phyloP scores from a whole-genome alignment of 139 green algal species.

The Chlamydomonas eustigma region DNA sequence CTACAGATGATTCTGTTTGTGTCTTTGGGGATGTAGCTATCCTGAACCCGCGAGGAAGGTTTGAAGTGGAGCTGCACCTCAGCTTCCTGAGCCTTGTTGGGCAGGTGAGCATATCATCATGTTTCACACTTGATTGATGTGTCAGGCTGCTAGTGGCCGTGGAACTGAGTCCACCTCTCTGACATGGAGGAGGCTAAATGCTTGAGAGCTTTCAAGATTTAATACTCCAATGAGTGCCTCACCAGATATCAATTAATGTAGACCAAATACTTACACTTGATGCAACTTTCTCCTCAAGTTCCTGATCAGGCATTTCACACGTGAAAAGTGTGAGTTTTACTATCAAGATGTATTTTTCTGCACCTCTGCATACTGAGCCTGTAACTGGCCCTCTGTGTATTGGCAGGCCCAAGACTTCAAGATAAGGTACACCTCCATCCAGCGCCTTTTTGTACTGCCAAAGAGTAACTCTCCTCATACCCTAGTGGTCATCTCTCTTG shows the following conservation, averaged over 20 bases:
- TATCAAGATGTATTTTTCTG: too few relatives aligned
- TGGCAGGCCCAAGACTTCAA: slow-evolving; percentile 79
- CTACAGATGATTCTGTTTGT: slow-evolving; percentile 60
- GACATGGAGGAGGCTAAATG: too few relatives aligned
- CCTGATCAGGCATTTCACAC: too few relatives aligned
- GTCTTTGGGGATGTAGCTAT: slow-evolving; percentile 78
- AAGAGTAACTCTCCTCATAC: slow-evolving; percentile 84
- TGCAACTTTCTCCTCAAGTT: too few relatives aligned
- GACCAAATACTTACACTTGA: too few relatives aligned
- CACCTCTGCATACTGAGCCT: not conserved
- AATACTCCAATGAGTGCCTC: too few relatives aligned
- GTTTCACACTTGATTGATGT: too few relatives aligned
- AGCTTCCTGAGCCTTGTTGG: slow-evolving; percentile 27
- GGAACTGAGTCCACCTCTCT: too few relatives aligned
- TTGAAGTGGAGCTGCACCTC: slow-evolving; percentile 53
- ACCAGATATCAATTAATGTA: too few relatives aligned
- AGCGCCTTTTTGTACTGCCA: slow-evolving; percentile 87
- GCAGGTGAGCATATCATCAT: not conserved
- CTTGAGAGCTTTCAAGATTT: too few relatives aligned
- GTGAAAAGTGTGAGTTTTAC: too few relatives aligned
- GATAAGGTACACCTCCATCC: slow-evolving; percentile 85
- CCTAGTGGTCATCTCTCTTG: slow-evolving; percentile 82
- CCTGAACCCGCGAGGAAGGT: slow-evolving; percentile 71
- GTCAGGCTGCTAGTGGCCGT: too few relatives aligned
- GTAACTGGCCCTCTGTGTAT: not conserved